Conservation (phyloP, 2,329 filamentous ascomycete species). For the Gaeumannomyces sp. region DNA sequence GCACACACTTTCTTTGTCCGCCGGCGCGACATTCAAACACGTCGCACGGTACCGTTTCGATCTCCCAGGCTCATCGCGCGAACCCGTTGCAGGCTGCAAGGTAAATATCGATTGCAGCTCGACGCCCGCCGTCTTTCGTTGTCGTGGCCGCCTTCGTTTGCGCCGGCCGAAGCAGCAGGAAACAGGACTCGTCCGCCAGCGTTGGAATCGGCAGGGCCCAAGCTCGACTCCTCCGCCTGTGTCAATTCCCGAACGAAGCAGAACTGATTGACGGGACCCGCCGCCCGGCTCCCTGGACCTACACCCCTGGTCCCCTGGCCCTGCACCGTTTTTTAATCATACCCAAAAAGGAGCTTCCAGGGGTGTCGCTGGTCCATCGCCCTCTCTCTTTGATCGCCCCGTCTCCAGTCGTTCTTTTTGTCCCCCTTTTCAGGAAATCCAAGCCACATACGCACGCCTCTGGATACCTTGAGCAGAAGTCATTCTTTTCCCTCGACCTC, state of each 20-base stretch:
- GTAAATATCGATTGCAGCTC: not conserved
- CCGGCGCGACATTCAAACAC: not conserved
- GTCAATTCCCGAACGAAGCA: slow-evolving; percentile 4
- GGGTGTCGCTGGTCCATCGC: not conserved
- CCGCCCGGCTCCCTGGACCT: slow-evolving; percentile 11
- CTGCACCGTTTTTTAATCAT: slow-evolving; percentile 12
- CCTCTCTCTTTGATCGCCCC: slow-evolving; percentile 6
- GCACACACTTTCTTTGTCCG: not conserved
- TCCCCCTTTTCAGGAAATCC: slow-evolving; percentile 1
- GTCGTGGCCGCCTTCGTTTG: not conserved
- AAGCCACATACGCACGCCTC: not conserved
- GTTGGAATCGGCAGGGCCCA: not conserved
- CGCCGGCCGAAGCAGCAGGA: not conserved
- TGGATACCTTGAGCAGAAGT: not conserved
- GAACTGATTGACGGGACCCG: slow-evolving; percentile 10
- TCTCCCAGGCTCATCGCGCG: not conserved
- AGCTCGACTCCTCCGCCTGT: slow-evolving; percentile 1
- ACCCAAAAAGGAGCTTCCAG: not conserved
- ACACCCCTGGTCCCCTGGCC: slow-evolving; percentile 7
- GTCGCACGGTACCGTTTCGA: not conserved
- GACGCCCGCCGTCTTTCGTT: not conserved
- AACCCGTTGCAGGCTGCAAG: not conserved
- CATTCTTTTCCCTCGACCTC: not conserved
- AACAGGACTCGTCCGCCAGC: not conserved
- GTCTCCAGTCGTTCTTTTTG: slow-evolving; percentile 5